Conservation (phyloP, 2,329 filamentous ascomycete genomes). For the Ophiostoma pallidulum region DNA sequence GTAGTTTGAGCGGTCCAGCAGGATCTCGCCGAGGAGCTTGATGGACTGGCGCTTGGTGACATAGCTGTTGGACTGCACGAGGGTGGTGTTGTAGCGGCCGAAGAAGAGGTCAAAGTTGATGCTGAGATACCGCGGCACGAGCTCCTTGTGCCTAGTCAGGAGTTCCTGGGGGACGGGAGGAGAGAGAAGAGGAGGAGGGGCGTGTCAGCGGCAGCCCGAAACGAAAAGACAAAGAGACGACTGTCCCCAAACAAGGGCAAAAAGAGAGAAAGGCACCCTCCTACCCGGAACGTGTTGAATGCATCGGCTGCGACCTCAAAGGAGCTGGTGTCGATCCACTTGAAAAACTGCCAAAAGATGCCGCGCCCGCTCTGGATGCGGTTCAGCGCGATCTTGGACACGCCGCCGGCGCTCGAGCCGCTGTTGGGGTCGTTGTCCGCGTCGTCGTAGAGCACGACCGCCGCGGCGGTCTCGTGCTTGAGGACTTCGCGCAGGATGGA, state of each 20-base stretch:
- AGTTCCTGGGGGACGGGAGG: slow-evolving; percentile 54
- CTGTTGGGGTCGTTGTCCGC: slow-evolving; percentile 44
- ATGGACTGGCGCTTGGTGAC: slow-evolving; percentile 98
- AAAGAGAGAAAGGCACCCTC: slow-evolving; percentile 24
- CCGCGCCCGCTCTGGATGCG: slow-evolving; percentile 67
- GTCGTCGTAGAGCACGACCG: slow-evolving; percentile 88
- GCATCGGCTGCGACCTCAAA: slow-evolving; percentile 97
- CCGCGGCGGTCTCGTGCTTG: slow-evolving; percentile 84
- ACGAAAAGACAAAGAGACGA: not conserved
- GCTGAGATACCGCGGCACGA: slow-evolving; percentile 79
- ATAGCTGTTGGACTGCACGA: slow-evolving; percentile 89
- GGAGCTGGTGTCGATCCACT: slow-evolving; percentile 91
- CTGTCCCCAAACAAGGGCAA: not conserved
- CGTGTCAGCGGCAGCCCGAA: no score
- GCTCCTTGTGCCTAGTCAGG: slow-evolving; percentile 83
- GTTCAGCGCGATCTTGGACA: slow-evolving; percentile 69
- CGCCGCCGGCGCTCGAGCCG: slow-evolving; percentile 63
- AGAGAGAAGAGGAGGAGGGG: slow-evolving; percentile 13
- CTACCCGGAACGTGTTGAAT: slow-evolving; percentile 95
- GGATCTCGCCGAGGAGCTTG: slow-evolving; percentile 88
- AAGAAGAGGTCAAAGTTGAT: slow-evolving; percentile 95
- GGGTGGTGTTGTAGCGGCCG: slow-evolving; percentile 72
- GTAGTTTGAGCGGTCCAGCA: slow-evolving; percentile 93
- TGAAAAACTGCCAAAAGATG: slow-evolving; percentile 94
- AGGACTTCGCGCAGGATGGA: slow-evolving; percentile 78